Evolutionary conservation across 192 early-diverging fungal species (phyloP), one percentile per base, ranked within the genome.

Genomic region (Helicostylum pulchrum): DNA sequence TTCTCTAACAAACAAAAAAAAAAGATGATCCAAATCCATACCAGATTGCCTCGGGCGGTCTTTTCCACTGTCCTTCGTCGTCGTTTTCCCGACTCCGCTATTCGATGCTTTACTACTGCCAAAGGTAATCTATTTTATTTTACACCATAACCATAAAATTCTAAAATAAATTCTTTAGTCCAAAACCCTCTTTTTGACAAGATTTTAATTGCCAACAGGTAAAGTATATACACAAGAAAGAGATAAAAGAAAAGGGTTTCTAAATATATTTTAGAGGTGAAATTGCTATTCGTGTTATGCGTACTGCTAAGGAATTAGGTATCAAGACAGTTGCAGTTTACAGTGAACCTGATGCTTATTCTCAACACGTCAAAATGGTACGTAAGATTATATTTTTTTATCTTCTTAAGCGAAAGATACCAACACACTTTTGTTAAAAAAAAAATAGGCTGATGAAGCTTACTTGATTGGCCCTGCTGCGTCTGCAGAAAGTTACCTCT

Each of bases 241-340:
- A 20, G 14, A 58, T 32, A 15, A 23, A 32, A 14, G 3, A 11
- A 23, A 36, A 4, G 3, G 48, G 17, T 23, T 11, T 49, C 30
- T 30, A n/a, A 46, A 23, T 47, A 36, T 64, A 48, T 7, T 15
- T 61, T 79, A 79, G 86, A 60, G 91, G 91, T 61, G 91, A 93
- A 63, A 91, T 93, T 65, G 90, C 91, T 30, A 85, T 83, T 68
- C 88, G 91, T 52, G 87, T 91, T 31, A 90, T 90, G 71, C 78
- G 83, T 7, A 95, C 94, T 0, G 91, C 91, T 32, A 86, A 90
- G 51, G 78, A 85, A 59, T 77, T 98, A n/a, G 96, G 94, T 20
- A 90, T 98, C 81, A 93, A 94, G 73, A 91, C 94, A 12, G 96
- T 98, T 0, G 94, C 94, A 2, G 90, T 98, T 5, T 96, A 92